Conservation (phyloP, 2,329 filamentous ascomycete genomes). For the Diaporthe ilicicola region DNA sequence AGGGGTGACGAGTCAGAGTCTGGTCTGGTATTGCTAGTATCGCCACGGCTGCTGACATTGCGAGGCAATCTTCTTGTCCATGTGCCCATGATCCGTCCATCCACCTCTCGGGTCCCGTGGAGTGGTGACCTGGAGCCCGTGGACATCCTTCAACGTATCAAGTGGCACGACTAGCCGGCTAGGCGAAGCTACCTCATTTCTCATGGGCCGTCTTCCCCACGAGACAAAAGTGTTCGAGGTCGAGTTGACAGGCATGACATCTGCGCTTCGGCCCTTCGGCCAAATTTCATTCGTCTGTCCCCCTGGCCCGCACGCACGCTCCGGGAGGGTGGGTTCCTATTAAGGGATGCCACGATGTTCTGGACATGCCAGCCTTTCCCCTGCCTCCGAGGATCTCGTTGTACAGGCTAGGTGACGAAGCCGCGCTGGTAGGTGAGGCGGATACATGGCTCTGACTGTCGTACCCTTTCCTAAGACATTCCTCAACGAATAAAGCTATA, state of each 20-base stretch:
- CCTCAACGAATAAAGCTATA: conserved; percentile 19
- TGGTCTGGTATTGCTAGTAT: background rate
- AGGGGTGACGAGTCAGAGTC: conserved; percentile 20
- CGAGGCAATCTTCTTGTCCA: conserved; percentile 8
- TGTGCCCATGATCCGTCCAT: conserved; percentile 20
- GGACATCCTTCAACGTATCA: conserved; percentile 20
- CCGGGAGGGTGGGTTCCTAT: conserved; percentile 23
- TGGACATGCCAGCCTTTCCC: conserved; percentile 21
- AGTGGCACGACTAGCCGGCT: conserved; percentile 10
- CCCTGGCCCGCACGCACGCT: conserved; percentile 20
- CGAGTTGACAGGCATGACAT: conserved; percentile 10
- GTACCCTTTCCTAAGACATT: background rate
- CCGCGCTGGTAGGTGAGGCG: conserved; percentile 22
- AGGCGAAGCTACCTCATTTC: conserved; percentile 7
- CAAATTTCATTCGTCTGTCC: conserved; percentile 10
- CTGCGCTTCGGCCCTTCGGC: conserved; percentile 11
- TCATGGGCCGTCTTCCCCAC: conserved; percentile 2
- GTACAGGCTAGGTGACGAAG: background rate
- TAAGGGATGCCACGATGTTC: conserved; percentile 28
- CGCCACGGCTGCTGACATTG: conserved; percentile 7
- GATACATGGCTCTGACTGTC: background rate
- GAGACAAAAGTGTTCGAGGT: conserved; percentile 4
- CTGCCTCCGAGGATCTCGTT: conserved; percentile 24
- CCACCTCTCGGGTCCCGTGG: conserved; percentile 17
- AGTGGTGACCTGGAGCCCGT: background rate